Percentiles rank a stretch among this genome's conserved stretches.
Conservation (phyloP, 441 rosid genomes). For the Gossypium lobatum region DNA sequence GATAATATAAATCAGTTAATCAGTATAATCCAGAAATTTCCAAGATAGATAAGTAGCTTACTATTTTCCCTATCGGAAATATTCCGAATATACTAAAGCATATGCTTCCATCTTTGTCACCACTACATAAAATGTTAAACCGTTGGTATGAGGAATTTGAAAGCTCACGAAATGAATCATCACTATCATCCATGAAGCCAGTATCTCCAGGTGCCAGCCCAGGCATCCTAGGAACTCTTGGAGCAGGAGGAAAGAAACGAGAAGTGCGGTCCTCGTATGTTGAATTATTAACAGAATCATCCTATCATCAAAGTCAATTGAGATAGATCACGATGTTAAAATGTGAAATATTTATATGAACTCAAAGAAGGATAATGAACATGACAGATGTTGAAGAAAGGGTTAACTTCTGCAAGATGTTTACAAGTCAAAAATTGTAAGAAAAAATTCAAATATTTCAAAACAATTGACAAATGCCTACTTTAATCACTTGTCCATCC, state of each 20-base stretch:
- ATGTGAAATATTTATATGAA: neutral
- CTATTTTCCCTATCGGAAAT: constrained; percentile 76
- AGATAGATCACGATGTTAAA: neutral
- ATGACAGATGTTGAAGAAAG: neutral
- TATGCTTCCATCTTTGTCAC: constrained; percentile 70
- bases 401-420: neutral
- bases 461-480: constrained; percentile 22
- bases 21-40: neutral
- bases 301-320: constrained; percentile 32
- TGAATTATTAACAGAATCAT: constrained; percentile 29
- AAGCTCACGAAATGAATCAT: constrained; percentile 72
- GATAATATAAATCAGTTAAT: neutral
- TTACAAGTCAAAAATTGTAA: neutral
- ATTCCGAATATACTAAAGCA: constrained; percentile 85
- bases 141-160: constrained; percentile 66
- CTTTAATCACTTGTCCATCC: constrained; percentile 47
- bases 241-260: constrained; percentile 81
- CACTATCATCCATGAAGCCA: constrained; percentile 67
- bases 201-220: constrained; percentile 71
- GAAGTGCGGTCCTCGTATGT: constrained; percentile 72
- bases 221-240: constrained; percentile 63
- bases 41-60: constrained; percentile 37
- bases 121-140: constrained; percentile 77
- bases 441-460: neutral
- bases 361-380: neutral